Evolutionary conservation across 1,139 yeast genomes (phyloP), one percentile per base, ranked within the genome.

Genomic region (Hemisphaericaspora subhashii): DNA sequence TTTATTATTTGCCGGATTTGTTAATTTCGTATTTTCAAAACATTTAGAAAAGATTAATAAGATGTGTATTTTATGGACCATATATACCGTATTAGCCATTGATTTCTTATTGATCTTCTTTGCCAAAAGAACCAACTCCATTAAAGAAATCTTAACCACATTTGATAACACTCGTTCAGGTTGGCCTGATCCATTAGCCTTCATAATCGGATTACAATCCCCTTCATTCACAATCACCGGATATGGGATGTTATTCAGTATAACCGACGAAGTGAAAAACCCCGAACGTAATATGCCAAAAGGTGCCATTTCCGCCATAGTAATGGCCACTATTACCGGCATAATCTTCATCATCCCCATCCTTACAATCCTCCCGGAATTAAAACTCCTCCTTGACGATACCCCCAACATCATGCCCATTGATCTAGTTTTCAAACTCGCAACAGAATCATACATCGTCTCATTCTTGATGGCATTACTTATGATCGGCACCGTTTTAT

Each of bases 211-310:
- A 0, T 73, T 86, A 40, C 90, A 85, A 55, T 84, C 86, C 49
- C 79, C 90, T 0, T 81, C 86, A 31, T 85, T 85, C 58, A 85
- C 92, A 18, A 68, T 86, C 53, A 86, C 86, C 44, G 95, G 95
- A 0, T 86, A 83, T 57, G 92, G 92, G 20, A 81, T 86, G 77
- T 68, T 87, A 20, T 86, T 88, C 13, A 83, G 92, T 6, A 76
- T 86, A 70, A 80, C 89, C 25, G 95, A 86, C 55, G 95, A 86
- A 60, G 92, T 86, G 11, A 79, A 80, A 49, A 71, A 71, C 27
- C 92, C 95, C 0, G 90, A 86, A 53, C 74, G 70, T 46, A 82
- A 81, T 40, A 82, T 87, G 57, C 90, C 95, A n/a, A 76, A 77
- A 44, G 95, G 95, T 4, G 79, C 86, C 53, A 64, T 84, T 1